Evolutionary conservation across 2,329 filamentous ascomycete genomes (phyloP), one percentile per base, ranked within the genome.

Genomic region (Triangularia setosa): DNA sequence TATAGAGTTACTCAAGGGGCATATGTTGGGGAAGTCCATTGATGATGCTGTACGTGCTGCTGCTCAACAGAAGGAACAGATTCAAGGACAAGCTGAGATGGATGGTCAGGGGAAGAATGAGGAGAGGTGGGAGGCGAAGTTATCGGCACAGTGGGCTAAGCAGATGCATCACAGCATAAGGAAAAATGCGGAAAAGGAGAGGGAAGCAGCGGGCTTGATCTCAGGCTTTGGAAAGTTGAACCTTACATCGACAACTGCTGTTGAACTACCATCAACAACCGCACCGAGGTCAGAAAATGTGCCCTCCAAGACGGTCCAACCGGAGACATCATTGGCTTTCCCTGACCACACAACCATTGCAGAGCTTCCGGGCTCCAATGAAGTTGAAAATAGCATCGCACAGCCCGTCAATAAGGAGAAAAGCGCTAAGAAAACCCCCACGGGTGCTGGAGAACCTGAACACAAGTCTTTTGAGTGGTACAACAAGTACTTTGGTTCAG

Each of bases 11-110:
- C 48, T 64, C 4, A 40, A 23, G 21, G 52, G 21, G 33, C 62
- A 64, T 57, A 58, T 58, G 2, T 55, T 64, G 16, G 62, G 58
- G 28, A n/a, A 58, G 16, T 25, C 48, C 1, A 24, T 58, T 35
- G 35, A 25, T n/a, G 53, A 25, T 12, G 23, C 53, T 55, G 23
- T 55, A 25, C n/a, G 12, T 55, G 23, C 23, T 55, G 48, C 53
- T 55, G 21, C 54, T n/a, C 33, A 52, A 18, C 12, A 58, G 16
- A 35, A 53, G n/a, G 23, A 25, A 33, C 24, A 60, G 24, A 24
- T 18, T 23, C 23, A 44, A 11, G 53, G 23, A 27, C 27, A 55
- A 4, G 53, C 23, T 4, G 25, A 55, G 23, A 28, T 55, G 53
- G 53, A 55, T 27, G 53, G 25, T 25, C 53, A 55, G 5, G 23